phyloP scores from a whole-genome alignment of 768 basidiomycete genomes.

The Xerocomellus chrysenteron region DNA sequence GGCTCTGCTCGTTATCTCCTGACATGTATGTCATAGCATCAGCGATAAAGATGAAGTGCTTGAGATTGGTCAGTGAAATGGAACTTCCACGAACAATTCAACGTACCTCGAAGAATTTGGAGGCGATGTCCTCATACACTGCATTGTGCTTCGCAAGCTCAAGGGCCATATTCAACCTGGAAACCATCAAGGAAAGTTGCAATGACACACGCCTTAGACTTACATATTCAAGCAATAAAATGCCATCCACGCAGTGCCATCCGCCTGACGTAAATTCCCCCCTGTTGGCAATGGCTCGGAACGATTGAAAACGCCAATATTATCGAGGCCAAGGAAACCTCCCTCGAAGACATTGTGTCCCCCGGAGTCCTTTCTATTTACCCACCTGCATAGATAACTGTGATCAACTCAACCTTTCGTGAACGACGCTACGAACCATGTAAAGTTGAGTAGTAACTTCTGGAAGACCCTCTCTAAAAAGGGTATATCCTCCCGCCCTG shows the following conservation, averaged over 20 bases:
- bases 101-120: constrained; percentile 88
- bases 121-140: constrained; percentile 98
- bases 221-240: constrained; percentile 98
- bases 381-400: constrained; percentile 65
- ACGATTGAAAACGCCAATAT: constrained; percentile 97
- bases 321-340: constrained; percentile 96
- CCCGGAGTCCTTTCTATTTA: constrained; percentile 93
- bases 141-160: constrained; percentile 97
- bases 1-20: constrained; percentile 72
- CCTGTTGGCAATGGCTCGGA: constrained; percentile 96
- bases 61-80: constrained; percentile 33
- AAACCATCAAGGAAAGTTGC: constrained; percentile 2
- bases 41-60: constrained; percentile 96
- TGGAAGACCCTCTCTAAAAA: constrained; percentile 99
- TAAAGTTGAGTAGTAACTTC: constrained; percentile 94
- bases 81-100: neutral
- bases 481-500: constrained; percentile 82
- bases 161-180: constrained; percentile 92
- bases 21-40: constrained; percentile 96
- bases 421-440: constrained; percentile 57
- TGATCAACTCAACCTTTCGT: neutral
- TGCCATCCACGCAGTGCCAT: constrained; percentile 99
- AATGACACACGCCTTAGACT: constrained; percentile 19
- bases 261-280: constrained; percentile 91
- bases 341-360: constrained; percentile 98